Base-by-base conservation (phyloP, 176 grass and related monocot species). In the Cenchrus purpureus region DNA sequence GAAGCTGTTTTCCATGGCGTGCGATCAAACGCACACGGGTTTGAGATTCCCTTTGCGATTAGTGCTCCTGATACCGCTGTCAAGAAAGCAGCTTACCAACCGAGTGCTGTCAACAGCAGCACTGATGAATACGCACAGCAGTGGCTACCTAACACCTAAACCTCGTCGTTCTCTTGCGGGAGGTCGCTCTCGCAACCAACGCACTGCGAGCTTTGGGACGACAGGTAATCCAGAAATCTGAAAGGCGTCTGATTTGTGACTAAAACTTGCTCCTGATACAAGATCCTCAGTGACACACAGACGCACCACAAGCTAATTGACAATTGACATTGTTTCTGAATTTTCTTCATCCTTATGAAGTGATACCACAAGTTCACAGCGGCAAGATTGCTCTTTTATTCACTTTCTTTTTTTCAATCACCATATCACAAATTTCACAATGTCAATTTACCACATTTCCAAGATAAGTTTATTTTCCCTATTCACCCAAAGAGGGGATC, bases 1-100 rank as follows among this genome's bases (percentile, higher is more conserved):
- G 11, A 53, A 46, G 71, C 49, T 78, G 79, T 80, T 78, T 82
- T 77, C 62, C 55, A 37, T 34, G 62, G 62, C 46, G 44, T 20
- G 55, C 12, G 65, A 25, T 71, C 56, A 42, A 42, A n/a, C 77
- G 71, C 83, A 82, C 65, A 50, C 28, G 12, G 78, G 12, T 76
- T 50, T 75, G 42, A 14, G 34, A 42, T 81, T 32, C 9, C 31
- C 9, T 49, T n/a, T 45, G 78, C 50, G 31, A 9, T 73, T 46
- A 53, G 31, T 31, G 50, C 14, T 51, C 19, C 57, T 51, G 37
- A 77, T 50, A 71, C 0, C 37, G 65, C 78, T 72, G 88, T 86
- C 78, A 82, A 55, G 8, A 89, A 85, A 85, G 71, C 77, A 70
- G 12, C 78, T 77, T 86, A 78, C 58, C 73, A 86, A 86, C 79